Base-by-base conservation (phyloP, 1,284 basidiomycete genomes). In the Wolfiporia cocos region DNA sequence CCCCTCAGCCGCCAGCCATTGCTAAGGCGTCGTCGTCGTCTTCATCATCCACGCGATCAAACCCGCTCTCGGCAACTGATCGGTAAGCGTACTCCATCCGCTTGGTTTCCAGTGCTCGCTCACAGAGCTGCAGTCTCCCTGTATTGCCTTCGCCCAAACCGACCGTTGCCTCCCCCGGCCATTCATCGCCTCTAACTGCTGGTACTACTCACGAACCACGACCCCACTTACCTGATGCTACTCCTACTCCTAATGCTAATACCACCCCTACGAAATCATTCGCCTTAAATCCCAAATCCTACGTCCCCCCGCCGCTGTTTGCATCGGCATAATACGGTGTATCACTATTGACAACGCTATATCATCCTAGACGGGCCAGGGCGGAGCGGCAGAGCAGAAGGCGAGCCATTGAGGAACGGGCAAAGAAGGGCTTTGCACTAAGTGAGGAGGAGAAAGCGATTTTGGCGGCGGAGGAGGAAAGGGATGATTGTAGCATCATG, bases 321-420 rank as follows among this genome's bases (percentile, higher is more conserved):
- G 74, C 72, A 34, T 63, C 65, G 50, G 79, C 76, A 46, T 85
- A 63, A 84, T 64, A 45, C 29, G 39, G 39, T 57, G 45, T 56
- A 55, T 55, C 46, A 24, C 34, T 56, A 50, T 51, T 33, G 19
- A 26, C 23, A 12, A 26, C n/a, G 30, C 38, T 47, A 36, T 42
- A 47, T 41, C 38, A 21, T 47, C 41, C n/a, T 43, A 88, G 85
- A 51, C 82, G 84, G 18, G 81, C 84, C 26, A 78, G 68, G 63
- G 78, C 76, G 9, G 85, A 88, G 61, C 69, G 73, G 55, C 78
- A 78, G 53, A 85, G 82, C 53, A 68, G 69, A 52, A 58, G 73
- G 46, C 76, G 73, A 56, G 84, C 78, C 1, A 77, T 88, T 74
- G 65, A 73, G 54, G 78, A 73, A 44, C 74, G 85, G 21, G 81